Base-by-base conservation (phyloP, 2,329 filamentous ascomycete genomes). In the Elsinoe australis region DNA sequence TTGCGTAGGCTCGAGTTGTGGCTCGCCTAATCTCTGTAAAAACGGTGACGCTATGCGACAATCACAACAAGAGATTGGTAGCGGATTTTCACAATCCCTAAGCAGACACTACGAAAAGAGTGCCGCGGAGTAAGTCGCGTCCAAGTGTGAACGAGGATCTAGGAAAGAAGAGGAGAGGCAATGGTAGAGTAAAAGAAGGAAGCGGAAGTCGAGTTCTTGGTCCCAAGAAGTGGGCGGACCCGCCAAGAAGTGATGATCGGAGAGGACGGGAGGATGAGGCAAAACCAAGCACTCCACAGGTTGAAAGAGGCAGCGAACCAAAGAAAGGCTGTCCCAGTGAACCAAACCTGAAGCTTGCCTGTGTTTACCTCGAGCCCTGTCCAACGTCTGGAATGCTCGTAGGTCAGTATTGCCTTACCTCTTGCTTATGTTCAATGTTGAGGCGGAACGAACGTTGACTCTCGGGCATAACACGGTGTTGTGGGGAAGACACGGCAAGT, bases 1-100 rank as follows among this genome's bases (percentile, higher is more conserved):
- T 7, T 5, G 8, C 22, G 18, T 6, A n/a, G 21, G 4, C 32
- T 18, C n/a, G 15, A 18, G 36, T 26, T 12, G 22, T 15, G 26
- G 8, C n/a, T 12, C 12, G 19, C 28, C 36, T 24, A 41, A 41
- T 28, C 36, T 41, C 36, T 21, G 36, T 12, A 28, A 15, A 24
- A 41, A 41, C 36, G 36, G 36, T 24, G 19, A 22, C n/a, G n/a
- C n/a, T n/a, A n/a, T n/a, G 36, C 14, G 22, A 26, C 22, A 22
- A 14, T 17, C 18, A 41, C 36, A 41, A 41, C 36, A 41, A 41
- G 28, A 41, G 36, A 41, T 41, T 12, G n/a, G n/a, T n/a, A n/a
- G n/a, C n/a, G n/a, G n/a, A n/a, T n/a, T n/a, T n/a, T n/a, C n/a
- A n/a, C n/a, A n/a, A n/a, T n/a, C n/a, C n/a, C n/a, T n/a, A n/a